A percentile compares a stretch with the other conserved stretches of the same genome.
Conservation (phyloP, 495 filamentous ascomycete genomes). For the Chaetomidium leptoderma region DNA sequence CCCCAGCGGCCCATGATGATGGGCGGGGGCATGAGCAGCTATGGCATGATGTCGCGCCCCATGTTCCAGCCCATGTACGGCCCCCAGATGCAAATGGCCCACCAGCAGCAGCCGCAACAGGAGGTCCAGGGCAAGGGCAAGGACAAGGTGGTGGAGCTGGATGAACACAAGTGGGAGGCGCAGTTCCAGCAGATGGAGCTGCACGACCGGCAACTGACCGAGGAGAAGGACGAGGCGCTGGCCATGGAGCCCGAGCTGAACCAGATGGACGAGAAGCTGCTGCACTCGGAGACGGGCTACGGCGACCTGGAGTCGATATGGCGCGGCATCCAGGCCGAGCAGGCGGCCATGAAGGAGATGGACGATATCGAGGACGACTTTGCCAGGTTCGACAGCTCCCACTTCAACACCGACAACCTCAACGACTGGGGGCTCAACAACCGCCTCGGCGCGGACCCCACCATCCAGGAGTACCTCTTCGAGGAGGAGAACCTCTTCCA, state of each 20-base stretch:
- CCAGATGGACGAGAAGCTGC: slow-evolving; percentile 63
- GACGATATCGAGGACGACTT: slow-evolving; percentile 58
- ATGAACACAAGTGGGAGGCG: slow-evolving; percentile 91
- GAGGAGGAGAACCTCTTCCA: slow-evolving; percentile 89
- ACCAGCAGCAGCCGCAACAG: slow-evolving; percentile 26
- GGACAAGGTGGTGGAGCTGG: slow-evolving; percentile 83
- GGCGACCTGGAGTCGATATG: slow-evolving; percentile 88
- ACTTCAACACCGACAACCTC: slow-evolving; percentile 67
- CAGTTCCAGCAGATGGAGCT: slow-evolving; percentile 89
- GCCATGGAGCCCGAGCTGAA: slow-evolving; percentile 88
- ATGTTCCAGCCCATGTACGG: slow-evolving; percentile 53
- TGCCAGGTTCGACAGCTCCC: slow-evolving; percentile 62
- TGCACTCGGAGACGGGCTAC: slow-evolving; percentile 57
- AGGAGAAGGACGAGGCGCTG: slow-evolving; percentile 58
- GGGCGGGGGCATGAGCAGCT: slow-evolving; percentile 39
- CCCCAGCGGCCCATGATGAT: slow-evolving; percentile 57
- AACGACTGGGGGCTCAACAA: slow-evolving; percentile 48
- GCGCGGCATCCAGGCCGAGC: slow-evolving; percentile 81
- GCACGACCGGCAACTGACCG: slow-evolving; percentile 51
- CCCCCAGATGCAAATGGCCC: slow-evolving; percentile 44
- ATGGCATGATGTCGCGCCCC: slow-evolving; percentile 42
- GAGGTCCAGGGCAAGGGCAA: slow-evolving; percentile 73
- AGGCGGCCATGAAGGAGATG: slow-evolving; percentile 62
- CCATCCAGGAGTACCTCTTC: slow-evolving; percentile 86
- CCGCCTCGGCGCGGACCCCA: slow-evolving; percentile 57